Evolutionary conservation across 331 rosid species (phyloP).

Genomic region (Malus hybrid): DNA sequence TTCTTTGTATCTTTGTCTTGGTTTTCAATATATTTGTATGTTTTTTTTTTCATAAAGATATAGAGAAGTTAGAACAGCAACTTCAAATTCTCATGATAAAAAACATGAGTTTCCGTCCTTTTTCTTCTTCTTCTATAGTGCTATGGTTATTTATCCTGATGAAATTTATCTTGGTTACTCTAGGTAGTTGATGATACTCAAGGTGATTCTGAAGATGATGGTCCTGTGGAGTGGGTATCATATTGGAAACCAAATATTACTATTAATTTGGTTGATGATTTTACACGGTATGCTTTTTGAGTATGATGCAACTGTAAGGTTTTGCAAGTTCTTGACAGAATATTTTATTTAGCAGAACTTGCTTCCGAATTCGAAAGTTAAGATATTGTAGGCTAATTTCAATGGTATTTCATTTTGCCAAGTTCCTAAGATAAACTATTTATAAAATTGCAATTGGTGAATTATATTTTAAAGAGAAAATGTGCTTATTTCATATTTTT

Average conservation of each 20-base stretch:
- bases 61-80: background rate
- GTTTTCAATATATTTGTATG: too few species aligned
- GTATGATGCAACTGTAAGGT: background rate
- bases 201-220: constrained; percentile 51
- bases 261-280: constrained; percentile 85
- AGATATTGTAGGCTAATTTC: background rate
- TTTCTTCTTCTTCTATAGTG: background rate
- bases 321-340: background rate
- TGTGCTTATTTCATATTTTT: background rate
- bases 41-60: too few species aligned
- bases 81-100: background rate
- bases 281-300: constrained; percentile 51
- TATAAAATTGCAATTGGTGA: background rate
- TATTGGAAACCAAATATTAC: constrained; percentile 88
- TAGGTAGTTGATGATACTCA: constrained; percentile 58
- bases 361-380: background rate
- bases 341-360: background rate
- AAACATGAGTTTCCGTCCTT: background rate
- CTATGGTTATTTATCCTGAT: constrained; percentile 5
- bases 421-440: background rate
- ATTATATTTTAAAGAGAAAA: background rate
- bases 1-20: too few species aligned
- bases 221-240: constrained; percentile 70
- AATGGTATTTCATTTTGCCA: background rate
- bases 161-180: constrained; percentile 19